Evolutionary conservation across 2,329 filamentous ascomycete genomes (phyloP).

Genomic region (Aspergillus felis): DNA sequence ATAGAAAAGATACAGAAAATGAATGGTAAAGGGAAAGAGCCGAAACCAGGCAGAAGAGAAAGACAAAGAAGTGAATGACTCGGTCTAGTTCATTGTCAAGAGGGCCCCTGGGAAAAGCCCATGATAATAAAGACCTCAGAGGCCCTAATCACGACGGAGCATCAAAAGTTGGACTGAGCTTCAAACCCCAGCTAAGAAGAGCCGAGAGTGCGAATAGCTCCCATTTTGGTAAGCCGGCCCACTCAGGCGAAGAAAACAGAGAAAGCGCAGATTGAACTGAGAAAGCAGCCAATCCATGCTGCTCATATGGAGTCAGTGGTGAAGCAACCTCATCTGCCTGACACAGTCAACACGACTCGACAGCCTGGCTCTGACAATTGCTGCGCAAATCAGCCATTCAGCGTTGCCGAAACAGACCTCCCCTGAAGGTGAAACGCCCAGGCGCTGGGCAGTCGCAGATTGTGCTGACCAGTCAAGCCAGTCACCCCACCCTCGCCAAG

Average conservation of each 20-base stretch:
- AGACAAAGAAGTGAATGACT: conserved; percentile 9
- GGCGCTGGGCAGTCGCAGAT: not conserved
- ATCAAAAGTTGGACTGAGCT: not conserved
- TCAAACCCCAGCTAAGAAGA: not conserved
- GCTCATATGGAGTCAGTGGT: not conserved
- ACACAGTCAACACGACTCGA: conserved; percentile 10
- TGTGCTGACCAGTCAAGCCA: not conserved
- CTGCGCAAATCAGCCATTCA: not conserved
- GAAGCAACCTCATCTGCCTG: conserved; percentile 13
- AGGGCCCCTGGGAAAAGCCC: not conserved
- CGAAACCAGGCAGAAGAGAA: not conserved
- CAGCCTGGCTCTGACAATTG: conserved; percentile 1
- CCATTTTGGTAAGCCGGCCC: not conserved
- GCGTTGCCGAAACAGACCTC: not conserved
- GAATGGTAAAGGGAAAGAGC: conserved; percentile 13
- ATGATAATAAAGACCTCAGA: not conserved
- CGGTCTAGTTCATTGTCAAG: conserved; percentile 2
- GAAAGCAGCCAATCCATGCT: conserved; percentile 4
- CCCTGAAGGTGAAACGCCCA: not conserved
- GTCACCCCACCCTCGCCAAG: too few relatives aligned
- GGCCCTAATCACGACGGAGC: not conserved
- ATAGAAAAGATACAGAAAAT: conserved; percentile 7
- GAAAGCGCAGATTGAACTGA: not conserved
- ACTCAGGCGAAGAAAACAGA: not conserved
- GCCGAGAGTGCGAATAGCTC: not conserved